Conservation (phyloP, 768 basidiomycete genomes). For the Sporobolomyces roseus region DNA sequence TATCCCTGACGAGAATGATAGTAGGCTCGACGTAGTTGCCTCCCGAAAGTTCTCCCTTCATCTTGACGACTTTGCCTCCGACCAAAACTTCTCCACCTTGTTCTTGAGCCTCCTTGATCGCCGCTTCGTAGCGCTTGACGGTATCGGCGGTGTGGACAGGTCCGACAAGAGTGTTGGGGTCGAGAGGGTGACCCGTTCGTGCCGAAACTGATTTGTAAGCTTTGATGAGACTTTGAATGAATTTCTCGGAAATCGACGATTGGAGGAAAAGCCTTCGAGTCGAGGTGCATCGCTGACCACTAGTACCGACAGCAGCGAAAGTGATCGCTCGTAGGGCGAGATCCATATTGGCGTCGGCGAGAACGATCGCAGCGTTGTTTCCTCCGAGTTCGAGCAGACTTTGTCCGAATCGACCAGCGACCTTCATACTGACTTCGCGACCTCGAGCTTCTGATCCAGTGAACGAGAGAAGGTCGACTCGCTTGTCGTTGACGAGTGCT, state of each 20-base stretch:
- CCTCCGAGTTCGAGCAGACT: constrained; percentile 82
- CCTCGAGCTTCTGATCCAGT: constrained; percentile 90
- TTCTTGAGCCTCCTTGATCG: constrained; percentile 51
- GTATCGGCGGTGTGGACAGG: constrained; percentile 71
- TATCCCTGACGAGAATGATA: constrained; percentile 56
- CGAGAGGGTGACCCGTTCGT: constrained; percentile 79
- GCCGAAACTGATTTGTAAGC: constrained; percentile 63
- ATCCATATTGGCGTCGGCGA: constrained; percentile 86
- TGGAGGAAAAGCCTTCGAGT: constrained; percentile 88
- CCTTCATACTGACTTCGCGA: constrained; percentile 76
- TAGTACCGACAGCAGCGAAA: constrained; percentile 86
- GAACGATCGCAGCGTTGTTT: constrained; percentile 89
- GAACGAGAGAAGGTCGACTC: constrained; percentile 86
- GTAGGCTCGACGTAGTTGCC: constrained; percentile 91
- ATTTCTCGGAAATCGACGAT: constrained; percentile 66
- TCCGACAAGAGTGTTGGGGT: constrained; percentile 68
- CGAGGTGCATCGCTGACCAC: constrained; percentile 69
- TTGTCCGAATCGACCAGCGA: constrained; percentile 84
- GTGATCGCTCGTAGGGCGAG: constrained; percentile 86
- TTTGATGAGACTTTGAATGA: constrained; percentile 68
- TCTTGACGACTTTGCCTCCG: constrained; percentile 58
- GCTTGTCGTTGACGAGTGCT: constrained; percentile 66
- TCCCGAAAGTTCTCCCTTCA: constrained; percentile 54
- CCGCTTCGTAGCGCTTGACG: constrained; percentile 20
- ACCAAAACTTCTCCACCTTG: constrained; percentile 71